Evolutionary conservation across 1,284 basidiomycete genomes (phyloP).

Genomic region (Ustilago cynodontis): DNA sequence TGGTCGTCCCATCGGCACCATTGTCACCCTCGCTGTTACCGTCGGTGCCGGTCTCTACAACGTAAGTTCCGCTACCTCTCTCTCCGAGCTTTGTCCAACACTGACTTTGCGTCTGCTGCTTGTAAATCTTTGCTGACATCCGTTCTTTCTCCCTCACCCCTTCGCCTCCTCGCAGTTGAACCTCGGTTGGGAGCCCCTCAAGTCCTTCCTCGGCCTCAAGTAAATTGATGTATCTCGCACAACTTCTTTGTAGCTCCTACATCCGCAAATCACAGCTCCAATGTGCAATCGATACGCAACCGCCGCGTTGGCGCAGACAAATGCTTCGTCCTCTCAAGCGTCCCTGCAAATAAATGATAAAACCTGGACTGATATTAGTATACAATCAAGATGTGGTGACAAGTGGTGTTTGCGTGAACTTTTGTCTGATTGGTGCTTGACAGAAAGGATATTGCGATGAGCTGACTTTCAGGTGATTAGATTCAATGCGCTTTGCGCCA

Average conservation of each 20-base stretch:
- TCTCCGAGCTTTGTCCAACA: not conserved
- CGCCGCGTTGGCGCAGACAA: not conserved
- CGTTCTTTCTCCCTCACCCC: not conserved
- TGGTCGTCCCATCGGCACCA: conserved; percentile 53
- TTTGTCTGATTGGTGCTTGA: too few species aligned
- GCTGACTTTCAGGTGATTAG: too few species aligned
- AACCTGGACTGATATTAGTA: conserved; percentile 13
- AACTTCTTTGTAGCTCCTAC: not conserved
- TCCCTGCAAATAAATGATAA: conserved; percentile 1
- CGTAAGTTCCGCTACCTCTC: conserved; percentile 39
- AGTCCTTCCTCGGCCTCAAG: conserved; percentile 68
- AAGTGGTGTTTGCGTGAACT: conserved; percentile 13
- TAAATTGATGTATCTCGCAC: conserved; percentile 21
- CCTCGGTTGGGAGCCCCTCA: conserved; percentile 69
- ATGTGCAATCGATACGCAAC: conserved; percentile 1
- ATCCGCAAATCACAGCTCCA: not conserved
- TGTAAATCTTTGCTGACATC: conserved; percentile 1
- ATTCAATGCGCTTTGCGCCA: not conserved
- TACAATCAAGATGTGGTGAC: conserved; percentile 12
- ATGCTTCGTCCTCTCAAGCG: conserved; percentile 3
- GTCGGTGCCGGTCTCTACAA: conserved; percentile 66
- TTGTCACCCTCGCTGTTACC: conserved; percentile 58
- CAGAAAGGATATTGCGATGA: not conserved
- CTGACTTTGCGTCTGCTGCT: not conserved
- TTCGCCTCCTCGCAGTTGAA: conserved; percentile 47